Percentiles rank a stretch among this genome's conserved stretches.
These are phyloP conservation scores for Cryptosporidium sp. DNA, from an alignment of 169 alveolate genomes.

Conservation along the genomic window DNA sequence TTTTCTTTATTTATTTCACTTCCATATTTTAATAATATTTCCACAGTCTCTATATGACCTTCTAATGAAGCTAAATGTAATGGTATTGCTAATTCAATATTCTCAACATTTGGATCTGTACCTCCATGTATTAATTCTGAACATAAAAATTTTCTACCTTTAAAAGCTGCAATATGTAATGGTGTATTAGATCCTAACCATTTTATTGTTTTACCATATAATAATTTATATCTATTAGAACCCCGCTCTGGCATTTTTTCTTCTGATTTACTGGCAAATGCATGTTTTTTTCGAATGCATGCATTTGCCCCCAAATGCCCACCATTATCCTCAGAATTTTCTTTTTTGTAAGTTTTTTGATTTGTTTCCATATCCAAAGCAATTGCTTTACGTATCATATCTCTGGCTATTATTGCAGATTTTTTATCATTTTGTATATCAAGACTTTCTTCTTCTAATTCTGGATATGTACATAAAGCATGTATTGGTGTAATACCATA, in stretches of 20 bases:
- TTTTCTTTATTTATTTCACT: constrained; percentile 80
- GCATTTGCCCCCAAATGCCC: neutral
- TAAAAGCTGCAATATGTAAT: constrained; percentile 88
- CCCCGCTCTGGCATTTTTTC: constrained; percentile 37
- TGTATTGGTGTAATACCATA: constrained; percentile 72
- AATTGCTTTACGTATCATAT: constrained; percentile 61
- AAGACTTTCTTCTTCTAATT: constrained; percentile 24
- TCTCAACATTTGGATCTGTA: constrained; percentile 80
- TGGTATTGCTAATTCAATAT: constrained; percentile 90
- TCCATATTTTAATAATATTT: constrained; percentile 80
- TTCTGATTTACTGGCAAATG: neutral
- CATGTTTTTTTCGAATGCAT: neutral
- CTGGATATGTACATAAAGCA: constrained; percentile 64
- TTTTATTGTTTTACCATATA: constrained; percentile 83
- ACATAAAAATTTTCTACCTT: constrained; percentile 85
- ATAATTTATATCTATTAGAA: constrained; percentile 73
- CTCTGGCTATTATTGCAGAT: constrained; percentile 69
- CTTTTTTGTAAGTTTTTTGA: neutral
- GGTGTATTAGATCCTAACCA: constrained; percentile 85
- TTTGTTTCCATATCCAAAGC: constrained; percentile 3
- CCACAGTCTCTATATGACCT: constrained; percentile 87
- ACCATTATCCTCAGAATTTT: neutral
- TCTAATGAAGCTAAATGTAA: constrained; percentile 87
- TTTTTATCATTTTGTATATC: constrained; percentile 50
- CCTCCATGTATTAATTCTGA: constrained; percentile 86